phyloP scores from a whole-genome alignment of 148 eudicot species.

The Rhododendron williamsianum region DNA sequence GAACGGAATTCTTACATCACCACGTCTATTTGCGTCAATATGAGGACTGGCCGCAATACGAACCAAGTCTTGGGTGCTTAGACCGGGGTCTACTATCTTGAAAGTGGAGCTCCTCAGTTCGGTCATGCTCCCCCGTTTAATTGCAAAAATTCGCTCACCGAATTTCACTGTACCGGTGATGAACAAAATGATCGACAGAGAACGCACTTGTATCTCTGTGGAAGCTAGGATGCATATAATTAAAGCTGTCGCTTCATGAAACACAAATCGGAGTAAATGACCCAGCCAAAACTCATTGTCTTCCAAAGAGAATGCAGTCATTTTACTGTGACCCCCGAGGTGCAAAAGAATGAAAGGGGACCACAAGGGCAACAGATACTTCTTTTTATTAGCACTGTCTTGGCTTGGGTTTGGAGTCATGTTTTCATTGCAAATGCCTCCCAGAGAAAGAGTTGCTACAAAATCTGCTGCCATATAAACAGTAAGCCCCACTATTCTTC shows the following conservation, averaged over 20 bases:
- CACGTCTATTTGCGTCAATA: no score
- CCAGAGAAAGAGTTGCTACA: not conserved
- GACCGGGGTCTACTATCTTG: not conserved
- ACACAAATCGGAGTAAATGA: not conserved
- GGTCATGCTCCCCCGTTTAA: not conserved
- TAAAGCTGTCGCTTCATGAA: not conserved
- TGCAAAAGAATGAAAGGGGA: constrained; percentile 8
- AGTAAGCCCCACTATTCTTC: not conserved
- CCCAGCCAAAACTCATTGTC: constrained; percentile 2
- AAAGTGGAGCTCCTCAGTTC: not conserved
- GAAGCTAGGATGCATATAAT: not conserved
- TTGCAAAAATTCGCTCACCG: not conserved
- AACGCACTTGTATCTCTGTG: not conserved
- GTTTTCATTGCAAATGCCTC: not conserved
- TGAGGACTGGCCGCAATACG: no score
- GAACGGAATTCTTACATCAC: no score
- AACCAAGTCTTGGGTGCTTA: not conserved
- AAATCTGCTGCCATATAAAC: not conserved
- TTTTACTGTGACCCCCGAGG: constrained; percentile 1
- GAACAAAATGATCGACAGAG: not conserved
- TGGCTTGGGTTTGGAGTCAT: not conserved
- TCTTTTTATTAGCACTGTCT: not conserved
- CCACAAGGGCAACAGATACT: not conserved
- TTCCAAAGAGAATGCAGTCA: not conserved
- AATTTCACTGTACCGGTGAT: not conserved